Percentiles rank a stretch among this genome's conserved stretches.
Conservation (phyloP, 371 early-diverging fungal species). For the Conidiobolus incongruus region DNA sequence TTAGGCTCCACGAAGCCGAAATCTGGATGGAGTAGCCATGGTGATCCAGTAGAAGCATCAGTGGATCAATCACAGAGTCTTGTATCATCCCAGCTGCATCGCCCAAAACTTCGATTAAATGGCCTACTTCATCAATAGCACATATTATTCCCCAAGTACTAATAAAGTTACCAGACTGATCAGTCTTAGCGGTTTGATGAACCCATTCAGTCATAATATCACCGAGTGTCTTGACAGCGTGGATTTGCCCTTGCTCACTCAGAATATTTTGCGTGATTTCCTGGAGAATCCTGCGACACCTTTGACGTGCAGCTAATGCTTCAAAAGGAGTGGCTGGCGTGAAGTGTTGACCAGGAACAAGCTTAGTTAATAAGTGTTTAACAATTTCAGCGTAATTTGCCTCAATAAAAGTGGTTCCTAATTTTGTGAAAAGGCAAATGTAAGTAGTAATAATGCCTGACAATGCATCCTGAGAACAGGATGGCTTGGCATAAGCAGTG, state of each 20-base stretch:
- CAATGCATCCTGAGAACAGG: neutral
- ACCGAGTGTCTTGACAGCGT: neutral
- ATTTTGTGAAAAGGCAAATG: constrained; percentile 2
- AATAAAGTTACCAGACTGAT: neutral
- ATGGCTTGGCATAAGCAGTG: neutral
- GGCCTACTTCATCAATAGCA: constrained; percentile 45
- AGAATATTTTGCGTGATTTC: constrained; percentile 1
- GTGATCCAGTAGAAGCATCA: constrained; percentile 39
- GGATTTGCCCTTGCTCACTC: constrained; percentile 4
- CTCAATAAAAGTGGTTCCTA: constrained; percentile 3
- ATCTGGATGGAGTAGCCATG: constrained; percentile 48
- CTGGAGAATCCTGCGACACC: neutral
- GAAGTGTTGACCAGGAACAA: neutral
- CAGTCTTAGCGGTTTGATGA: neutral
- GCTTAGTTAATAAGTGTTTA: neutral
- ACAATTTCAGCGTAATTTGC: constrained; percentile 2
- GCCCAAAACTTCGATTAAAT: constrained; percentile 51
- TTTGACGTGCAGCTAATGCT: constrained; percentile 1
- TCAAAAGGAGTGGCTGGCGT: constrained; percentile 1
- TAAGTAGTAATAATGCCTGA: neutral
- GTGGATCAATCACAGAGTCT: constrained; percentile 32
- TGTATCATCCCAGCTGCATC: constrained; percentile 26
- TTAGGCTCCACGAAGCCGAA: constrained; percentile 46
- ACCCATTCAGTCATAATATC: constrained; percentile 2
- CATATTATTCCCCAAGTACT: constrained; percentile 28